phyloP scores from a whole-genome alignment of 2,329 filamentous ascomycete genomes.

The Fusarium subtropicale region DNA sequence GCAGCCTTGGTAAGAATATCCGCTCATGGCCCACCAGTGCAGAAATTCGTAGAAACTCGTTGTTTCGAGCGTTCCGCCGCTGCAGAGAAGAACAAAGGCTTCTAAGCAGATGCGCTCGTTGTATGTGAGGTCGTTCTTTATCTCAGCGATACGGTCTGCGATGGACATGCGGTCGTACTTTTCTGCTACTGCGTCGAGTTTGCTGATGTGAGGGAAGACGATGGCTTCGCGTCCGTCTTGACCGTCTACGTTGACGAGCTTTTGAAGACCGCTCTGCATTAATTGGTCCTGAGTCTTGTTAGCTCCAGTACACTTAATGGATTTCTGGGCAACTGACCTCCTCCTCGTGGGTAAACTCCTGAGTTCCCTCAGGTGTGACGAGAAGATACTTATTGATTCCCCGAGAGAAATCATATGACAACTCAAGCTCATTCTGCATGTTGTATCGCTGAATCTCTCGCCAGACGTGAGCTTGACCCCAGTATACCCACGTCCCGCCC shows the following conservation, averaged over 20 bases:
- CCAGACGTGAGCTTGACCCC: conserved; percentile 58
- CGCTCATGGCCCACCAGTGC: conserved; percentile 60
- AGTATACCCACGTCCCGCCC: conserved; percentile 63
- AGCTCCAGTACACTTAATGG: rapidly evolving
- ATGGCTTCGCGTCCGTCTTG: conserved; percentile 51
- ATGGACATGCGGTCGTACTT: conserved; percentile 56
- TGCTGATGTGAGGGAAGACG: conserved; percentile 55
- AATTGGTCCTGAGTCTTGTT: conserved; percentile 39
- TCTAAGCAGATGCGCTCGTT: conserved; percentile 57
- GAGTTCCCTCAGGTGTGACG: conserved; percentile 45
- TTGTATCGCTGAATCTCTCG: conserved; percentile 60
- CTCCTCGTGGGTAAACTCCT: conserved; percentile 56
- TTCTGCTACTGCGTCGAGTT: conserved; percentile 49
- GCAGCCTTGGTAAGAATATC: conserved; percentile 55
- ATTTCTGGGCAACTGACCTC: conserved; percentile 47
- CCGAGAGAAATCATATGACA: conserved; percentile 55
- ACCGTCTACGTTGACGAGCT: conserved; percentile 61
- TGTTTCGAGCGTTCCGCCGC: conserved; percentile 56
- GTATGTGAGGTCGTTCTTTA: conserved; percentile 53
- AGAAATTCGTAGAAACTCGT: conserved; percentile 61
- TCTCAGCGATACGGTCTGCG: conserved; percentile 56
- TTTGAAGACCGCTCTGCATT: conserved; percentile 52
- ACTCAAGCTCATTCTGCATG: conserved; percentile 55
- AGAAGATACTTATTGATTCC: conserved; percentile 58
- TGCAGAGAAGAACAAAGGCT: conserved; percentile 56